Conservation (phyloP, 306 rosid genomes). For the Abrus pulchellus region DNA sequence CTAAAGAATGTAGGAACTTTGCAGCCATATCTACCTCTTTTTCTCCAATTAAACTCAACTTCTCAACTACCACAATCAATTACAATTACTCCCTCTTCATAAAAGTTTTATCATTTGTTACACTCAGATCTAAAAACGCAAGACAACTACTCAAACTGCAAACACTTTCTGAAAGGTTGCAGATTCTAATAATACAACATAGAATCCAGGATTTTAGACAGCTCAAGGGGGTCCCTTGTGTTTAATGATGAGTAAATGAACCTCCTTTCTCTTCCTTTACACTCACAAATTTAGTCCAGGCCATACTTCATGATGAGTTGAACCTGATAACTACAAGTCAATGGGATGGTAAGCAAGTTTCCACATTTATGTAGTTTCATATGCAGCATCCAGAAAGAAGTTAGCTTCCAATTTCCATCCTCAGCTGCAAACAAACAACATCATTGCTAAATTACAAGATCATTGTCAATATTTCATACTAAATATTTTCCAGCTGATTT, state of each 20-base stretch:
- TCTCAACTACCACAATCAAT: slow-evolving; percentile 43
- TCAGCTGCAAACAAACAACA: not conserved
- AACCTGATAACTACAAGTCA: slow-evolving; percentile 35
- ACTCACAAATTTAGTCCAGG: slow-evolving; percentile 31
- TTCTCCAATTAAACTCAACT: slow-evolving; percentile 33
- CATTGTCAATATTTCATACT: slow-evolving; percentile 11
- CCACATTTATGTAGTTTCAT: slow-evolving; percentile 26
- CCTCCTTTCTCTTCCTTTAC: slow-evolving; percentile 37
- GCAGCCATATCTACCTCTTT: slow-evolving; percentile 74
- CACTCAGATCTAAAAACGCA: slow-evolving; percentile 43
- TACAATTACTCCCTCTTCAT: slow-evolving; percentile 46
- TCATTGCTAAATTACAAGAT: slow-evolving; percentile 12
- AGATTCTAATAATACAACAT: slow-evolving; percentile 10
- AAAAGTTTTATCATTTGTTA: slow-evolving; percentile 28
- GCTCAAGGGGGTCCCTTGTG: slow-evolving; percentile 27
- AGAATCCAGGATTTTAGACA: slow-evolving; percentile 44
- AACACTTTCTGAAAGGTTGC: slow-evolving; percentile 37
- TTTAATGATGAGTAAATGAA: slow-evolving; percentile 8
- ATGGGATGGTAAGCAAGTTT: slow-evolving; percentile 28
- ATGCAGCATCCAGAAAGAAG: slow-evolving; percentile 30
- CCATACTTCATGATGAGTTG: slow-evolving; percentile 35
- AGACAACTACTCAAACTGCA: slow-evolving; percentile 41
- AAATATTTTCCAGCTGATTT: slow-evolving; percentile 30
- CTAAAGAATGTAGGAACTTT: slow-evolving; percentile 75
- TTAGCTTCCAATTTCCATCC: not conserved